Evolutionary conservation across 306 rosid genomes (phyloP).

Genomic region (Inga leiocalycina): DNA sequence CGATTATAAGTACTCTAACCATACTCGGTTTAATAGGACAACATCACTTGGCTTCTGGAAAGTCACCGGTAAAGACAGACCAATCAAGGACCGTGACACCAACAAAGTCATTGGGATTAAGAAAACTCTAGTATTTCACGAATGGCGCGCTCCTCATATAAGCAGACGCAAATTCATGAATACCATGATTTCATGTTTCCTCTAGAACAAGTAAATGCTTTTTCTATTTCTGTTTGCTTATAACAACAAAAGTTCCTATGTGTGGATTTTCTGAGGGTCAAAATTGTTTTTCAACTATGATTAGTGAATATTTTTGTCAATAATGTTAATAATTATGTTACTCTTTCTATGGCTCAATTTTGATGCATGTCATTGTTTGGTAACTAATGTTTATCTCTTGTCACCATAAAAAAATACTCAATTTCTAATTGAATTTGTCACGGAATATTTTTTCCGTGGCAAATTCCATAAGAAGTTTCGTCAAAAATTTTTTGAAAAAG

Average conservation of each 20-base stretch:
- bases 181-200: slow-evolving; percentile 43
- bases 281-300: background rate
- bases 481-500: too few species aligned
- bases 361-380: too few species aligned
- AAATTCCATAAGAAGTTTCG: too few species aligned
- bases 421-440: too few species aligned
- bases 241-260: background rate
- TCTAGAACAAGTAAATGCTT: slow-evolving; percentile 32
- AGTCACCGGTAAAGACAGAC: slow-evolving; percentile 50
- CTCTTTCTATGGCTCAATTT: too few species aligned
- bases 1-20: slow-evolving; percentile 41
- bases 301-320: too few species aligned
- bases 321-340: background rate
- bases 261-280: background rate
- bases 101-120: slow-evolving; percentile 50
- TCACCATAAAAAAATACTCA: too few species aligned
- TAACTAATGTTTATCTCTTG: too few species aligned
- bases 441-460: too few species aligned
- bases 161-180: slow-evolving; percentile 53
- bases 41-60: slow-evolving; percentile 70
- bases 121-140: slow-evolving; percentile 56
- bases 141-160: slow-evolving; percentile 32
- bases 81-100: slow-evolving; percentile 29
- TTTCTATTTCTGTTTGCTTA: too few species aligned
- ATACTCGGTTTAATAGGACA: slow-evolving; percentile 41